phyloP scores from a whole-genome alignment of 2,329 filamentous ascomycete species.

The Lachnellula occidentalis region DNA sequence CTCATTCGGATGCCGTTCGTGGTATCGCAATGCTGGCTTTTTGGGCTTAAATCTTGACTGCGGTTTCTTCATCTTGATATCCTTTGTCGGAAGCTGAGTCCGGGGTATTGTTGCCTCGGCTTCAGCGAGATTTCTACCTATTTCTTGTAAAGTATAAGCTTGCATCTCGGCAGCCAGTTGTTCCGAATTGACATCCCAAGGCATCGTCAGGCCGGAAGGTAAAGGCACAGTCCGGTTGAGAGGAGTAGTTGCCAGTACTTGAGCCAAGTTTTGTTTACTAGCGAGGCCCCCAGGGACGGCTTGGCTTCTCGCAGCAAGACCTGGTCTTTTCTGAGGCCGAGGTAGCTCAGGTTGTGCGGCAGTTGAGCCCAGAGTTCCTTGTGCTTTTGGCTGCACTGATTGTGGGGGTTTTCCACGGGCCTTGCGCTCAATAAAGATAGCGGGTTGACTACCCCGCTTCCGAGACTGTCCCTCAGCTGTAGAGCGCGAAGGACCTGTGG shows the following conservation, averaged over 20 bases:
- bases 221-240: conserved; percentile 25
- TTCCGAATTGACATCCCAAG: conserved; percentile 32
- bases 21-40: conserved; percentile 47
- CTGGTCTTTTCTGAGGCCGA: conserved; percentile 25
- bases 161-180: conserved; percentile 51
- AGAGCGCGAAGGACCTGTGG: background rate
- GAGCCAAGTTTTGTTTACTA: conserved; percentile 9
- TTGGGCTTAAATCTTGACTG: conserved; percentile 49
- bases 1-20: conserved; percentile 48
- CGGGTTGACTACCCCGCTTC: conserved; percentile 26
- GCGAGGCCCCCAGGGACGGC: background rate
- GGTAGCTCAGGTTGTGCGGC: background rate
- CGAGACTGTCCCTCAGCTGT: conserved; percentile 1
- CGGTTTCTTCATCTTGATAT: conserved; percentile 9
- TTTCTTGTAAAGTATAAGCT: conserved; percentile 53
- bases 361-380: background rate
- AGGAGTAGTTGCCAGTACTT: background rate
- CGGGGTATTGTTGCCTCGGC: conserved; percentile 13
- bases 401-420: conserved; percentile 27
- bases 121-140: conserved; percentile 34
- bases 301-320: conserved; percentile 16
- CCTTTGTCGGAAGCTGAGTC: background rate
- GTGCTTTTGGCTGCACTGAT: background rate
- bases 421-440: conserved; percentile 52
- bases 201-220: conserved; percentile 36